Evolutionary conservation across 306 rosid genomes (phyloP).

Genomic region (Gleditsia sinensis): DNA sequence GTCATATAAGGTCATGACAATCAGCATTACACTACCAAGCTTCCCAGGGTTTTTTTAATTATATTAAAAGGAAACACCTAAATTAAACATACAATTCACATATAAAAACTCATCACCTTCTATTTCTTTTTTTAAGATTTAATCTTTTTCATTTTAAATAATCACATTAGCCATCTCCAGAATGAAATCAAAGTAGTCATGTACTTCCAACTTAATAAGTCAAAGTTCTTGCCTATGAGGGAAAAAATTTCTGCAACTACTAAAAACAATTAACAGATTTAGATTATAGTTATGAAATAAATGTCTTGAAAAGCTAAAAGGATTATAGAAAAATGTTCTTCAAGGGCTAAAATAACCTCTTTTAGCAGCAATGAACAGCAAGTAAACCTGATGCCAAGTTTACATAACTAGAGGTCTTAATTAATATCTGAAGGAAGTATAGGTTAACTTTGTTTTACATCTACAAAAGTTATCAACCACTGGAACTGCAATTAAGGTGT

Average conservation of each 20-base stretch:
- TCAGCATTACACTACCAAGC: constrained; percentile 4
- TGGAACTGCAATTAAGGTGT: not conserved
- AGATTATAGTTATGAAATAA: constrained; percentile 8
- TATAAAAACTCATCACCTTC: not conserved
- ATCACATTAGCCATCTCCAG: not conserved
- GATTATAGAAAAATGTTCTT: not conserved
- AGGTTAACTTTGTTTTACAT: not conserved
- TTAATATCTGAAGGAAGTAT: not conserved
- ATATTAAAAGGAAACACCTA: constrained; percentile 6
- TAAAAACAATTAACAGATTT: constrained; percentile 3
- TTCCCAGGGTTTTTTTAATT: constrained; percentile 6
- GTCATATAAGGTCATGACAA: constrained; percentile 10
- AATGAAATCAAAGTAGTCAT: not conserved
- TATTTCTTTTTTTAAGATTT: not conserved
- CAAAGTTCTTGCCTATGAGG: not conserved
- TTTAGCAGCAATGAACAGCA: not conserved
- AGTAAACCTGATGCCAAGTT: not conserved
- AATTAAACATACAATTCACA: too few relatives aligned
- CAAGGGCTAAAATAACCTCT: not conserved
- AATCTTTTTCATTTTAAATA: not conserved
- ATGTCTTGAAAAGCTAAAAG: not conserved
- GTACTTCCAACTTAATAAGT: constrained; percentile 3
- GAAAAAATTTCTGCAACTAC: not conserved
- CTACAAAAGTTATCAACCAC: not conserved
- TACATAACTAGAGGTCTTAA: not conserved